Percentiles rank a stretch among this genome's conserved stretches.
phyloP scores from a whole-genome alignment of 768 basidiomycete genomes.

The Pluteus cervinus region DNA sequence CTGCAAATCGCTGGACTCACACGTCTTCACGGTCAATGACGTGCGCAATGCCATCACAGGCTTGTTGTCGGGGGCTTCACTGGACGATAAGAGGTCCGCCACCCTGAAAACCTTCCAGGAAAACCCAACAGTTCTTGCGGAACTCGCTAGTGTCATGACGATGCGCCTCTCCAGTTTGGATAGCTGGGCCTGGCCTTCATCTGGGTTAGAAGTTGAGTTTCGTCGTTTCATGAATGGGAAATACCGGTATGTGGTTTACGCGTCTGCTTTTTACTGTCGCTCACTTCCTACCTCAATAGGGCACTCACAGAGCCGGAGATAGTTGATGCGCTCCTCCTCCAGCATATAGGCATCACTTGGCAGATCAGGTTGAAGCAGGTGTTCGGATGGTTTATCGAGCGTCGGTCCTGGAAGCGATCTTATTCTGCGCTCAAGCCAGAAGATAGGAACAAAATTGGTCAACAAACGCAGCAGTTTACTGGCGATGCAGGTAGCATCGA shows the following conservation, averaged over 20 bases:
- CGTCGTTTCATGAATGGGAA: slow-evolving; percentile 43
- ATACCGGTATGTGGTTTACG: slow-evolving; percentile 24
- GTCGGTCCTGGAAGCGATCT: slow-evolving; percentile 30
- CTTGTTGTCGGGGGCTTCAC: slow-evolving; percentile 27
- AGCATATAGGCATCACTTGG: slow-evolving; percentile 38
- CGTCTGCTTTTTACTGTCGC: background rate
- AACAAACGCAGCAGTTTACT: slow-evolving; percentile 14
- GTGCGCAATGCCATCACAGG: slow-evolving; percentile 27
- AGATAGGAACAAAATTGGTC: slow-evolving; percentile 13
- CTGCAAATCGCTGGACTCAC: too few species aligned
- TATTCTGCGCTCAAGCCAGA: slow-evolving; percentile 10
- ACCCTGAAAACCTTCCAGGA: slow-evolving; percentile 36
- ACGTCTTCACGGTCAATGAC: slow-evolving; percentile 16
- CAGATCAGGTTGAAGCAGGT: slow-evolving; percentile 28
- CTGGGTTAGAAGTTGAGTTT: slow-evolving; percentile 37
- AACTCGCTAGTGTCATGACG: slow-evolving; percentile 37
- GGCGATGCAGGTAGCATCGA: slow-evolving; percentile 17
- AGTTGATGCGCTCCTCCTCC: slow-evolving; percentile 37
- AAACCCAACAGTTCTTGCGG: slow-evolving; percentile 30
- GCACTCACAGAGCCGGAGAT: slow-evolving; percentile 46
- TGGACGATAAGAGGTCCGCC: slow-evolving; percentile 33
- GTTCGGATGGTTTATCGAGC: slow-evolving; percentile 22
- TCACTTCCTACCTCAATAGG: slow-evolving; percentile 14
- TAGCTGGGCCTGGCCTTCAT: slow-evolving; percentile 37
- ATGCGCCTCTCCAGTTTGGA: slow-evolving; percentile 38